Base-by-base conservation (phyloP, 805 yeast genomes). In the Yamadazyma philogaea region DNA sequence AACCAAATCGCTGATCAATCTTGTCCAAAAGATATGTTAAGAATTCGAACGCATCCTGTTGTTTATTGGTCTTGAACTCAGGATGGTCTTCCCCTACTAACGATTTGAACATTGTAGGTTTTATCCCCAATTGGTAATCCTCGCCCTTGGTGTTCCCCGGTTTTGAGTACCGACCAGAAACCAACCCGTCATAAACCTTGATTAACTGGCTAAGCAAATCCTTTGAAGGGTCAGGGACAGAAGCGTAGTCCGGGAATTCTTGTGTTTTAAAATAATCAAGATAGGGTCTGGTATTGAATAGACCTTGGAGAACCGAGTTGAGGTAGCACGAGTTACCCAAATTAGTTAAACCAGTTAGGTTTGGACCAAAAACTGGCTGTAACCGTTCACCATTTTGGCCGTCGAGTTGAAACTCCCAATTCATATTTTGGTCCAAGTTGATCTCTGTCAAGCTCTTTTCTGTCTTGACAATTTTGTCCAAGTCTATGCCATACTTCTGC, bases 11-110 rank as follows among this genome's bases (percentile, higher is more conserved):
- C 4, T 60, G 58, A 48, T 84, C 90, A 20, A 89, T 60, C 48
- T 78, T 74, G 43, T 82, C 84, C 21, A 82, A 55, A 7, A 91
- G 61, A 57, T 81, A 84, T 4, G 78, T 63, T 63, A 89, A 76
- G 57, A 89, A 93, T 60, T 93, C 99, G 68, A 82, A 85, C 0
- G 98, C 93, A 67, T 93, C 99, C 61, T 93, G 99, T 59, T 93
- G 99, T 52, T 81, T 79, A 74, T 82, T 86, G 0, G 96, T 82
- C 34, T 82, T 72, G 53, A 93, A 93, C 55, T 93, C 99, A 14
- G 72, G 71, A 60, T 93, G 95, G 28, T 79, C 78, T 39, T 75
- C 75, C 3, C 96, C 96, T 40, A 93, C 70, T 19, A 88, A 66
- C 7, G 78, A 68, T 59, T 91, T 91, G 63, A 93, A 82, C 37